Base-by-base conservation (phyloP, 1,284 basidiomycete species). In the Tylopilus orsonianus region DNA sequence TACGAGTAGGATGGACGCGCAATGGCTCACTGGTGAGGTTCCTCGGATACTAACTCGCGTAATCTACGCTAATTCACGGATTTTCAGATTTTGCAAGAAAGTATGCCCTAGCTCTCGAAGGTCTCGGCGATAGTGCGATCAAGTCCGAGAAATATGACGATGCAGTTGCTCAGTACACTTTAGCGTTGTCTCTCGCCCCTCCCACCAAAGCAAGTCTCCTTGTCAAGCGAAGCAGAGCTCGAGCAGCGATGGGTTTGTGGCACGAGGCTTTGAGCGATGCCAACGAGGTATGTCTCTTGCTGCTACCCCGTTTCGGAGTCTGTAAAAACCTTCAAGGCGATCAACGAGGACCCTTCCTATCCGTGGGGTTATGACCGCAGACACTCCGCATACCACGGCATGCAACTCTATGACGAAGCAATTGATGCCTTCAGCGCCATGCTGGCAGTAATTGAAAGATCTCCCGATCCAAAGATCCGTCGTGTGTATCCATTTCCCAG, bases 181-280 rank as follows among this genome's bases (percentile, higher is more conserved):
- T 26, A 14, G 48, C 48, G 22, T 18, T 46, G 24, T 35, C 37
- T 16, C 30, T 46, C 19, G 18, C 34, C 22, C 29, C 43, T 27
- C 35, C 23, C 34, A 32, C 7, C 12, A 35, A 19, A 20, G 27
- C n/a, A 35, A 8, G 23, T 13, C 36, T 49, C 27, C 30, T 49
- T n/a, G n/a, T 49, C 22, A 49, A 46, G 19, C 44, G 44, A 16
- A 46, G 44, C 20, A 39, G 36, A 14, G 44, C 22, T 16, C 20
- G 14, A 16, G 27, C 24, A 14, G 19, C 22, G 3, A 43, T 5
- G 39, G 13, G 16, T 6, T 7, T 24, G 7, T 46, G 39, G 44
- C 5, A 0, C 18, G 44, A 43, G n/a, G 39, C 44, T 22, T 46
- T 42, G 38, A 3, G 18, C 7, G 44, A 45, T 18, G 38, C 37